Base-by-base conservation (phyloP, 2,329 filamentous ascomycete genomes). In the Drechslerella coelobrocha region DNA sequence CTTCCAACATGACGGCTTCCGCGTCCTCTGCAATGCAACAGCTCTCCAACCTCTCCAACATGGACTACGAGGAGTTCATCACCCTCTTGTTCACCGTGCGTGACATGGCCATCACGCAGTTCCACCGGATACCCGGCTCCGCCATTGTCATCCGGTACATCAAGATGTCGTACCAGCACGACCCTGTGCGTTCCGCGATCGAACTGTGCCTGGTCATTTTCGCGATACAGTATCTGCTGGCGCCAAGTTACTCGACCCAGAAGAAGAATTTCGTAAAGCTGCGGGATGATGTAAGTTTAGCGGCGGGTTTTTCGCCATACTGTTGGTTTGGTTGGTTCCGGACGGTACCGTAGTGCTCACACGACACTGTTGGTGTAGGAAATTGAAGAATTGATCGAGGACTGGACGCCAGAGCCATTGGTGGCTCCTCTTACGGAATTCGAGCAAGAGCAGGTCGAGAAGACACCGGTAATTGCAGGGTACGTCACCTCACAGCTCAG, bases 121-220 rank as follows among this genome's bases (percentile, higher is more conserved):
- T 99, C 78, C 92, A 97, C 77, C 91, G 89, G 77, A 85, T 99
- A 39, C 95, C 94, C 27, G 94, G 94, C 56, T 97, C 93, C 27
- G 90, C 93, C 43, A 96, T 99, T 75, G 84, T 97, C 76, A 86
- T 96, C 75, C 90, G 94, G 73, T 99, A 99, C 81, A 92, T 99
- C 78, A 91, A 91, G 79, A 96, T 92, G 65, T 96, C 92, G 78
- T 97, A 99, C 82, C 94, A 99, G 81, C 89, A 99, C 78, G 94
- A 99, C 77, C 94, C 94, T 8, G 87, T 97, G 62, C 89, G 95
- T 59, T 96, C 91, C 56, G 91, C 91, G 39, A 91, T 99, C 75
- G 94, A 99, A 81, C 83, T 99, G 54, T 88, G 97, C 74, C 84
- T 99, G 68, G 90, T 99, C 75, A 86, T 99, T 60, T 99, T 99